phyloP scores from a whole-genome alignment of 495 filamentous ascomycete species.

The Penicillium mononematosum region DNA sequence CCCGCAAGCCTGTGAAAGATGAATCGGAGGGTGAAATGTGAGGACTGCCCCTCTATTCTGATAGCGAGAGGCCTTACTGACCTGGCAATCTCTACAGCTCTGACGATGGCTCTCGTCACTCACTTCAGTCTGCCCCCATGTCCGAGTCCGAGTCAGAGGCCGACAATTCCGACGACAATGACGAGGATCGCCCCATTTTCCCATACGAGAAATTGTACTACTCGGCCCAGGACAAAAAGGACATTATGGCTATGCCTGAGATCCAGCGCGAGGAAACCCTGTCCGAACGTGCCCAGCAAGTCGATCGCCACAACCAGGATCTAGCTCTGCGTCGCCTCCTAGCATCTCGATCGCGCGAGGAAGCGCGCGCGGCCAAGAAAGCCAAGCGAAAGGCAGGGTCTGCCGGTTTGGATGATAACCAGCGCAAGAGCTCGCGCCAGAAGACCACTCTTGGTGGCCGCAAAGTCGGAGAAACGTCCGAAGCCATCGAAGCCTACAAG shows the following conservation, averaged over 20 bases:
- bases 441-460: conserved; percentile 74
- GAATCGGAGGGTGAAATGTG: conserved; percentile 86
- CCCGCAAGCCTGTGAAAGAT: conserved; percentile 47
- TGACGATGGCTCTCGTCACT: conserved; percentile 65
- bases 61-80: conserved; percentile 13
- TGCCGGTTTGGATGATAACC: conserved; percentile 68
- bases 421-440: conserved; percentile 78
- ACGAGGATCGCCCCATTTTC: conserved; percentile 64
- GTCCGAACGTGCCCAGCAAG: conserved; percentile 79
- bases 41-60: conserved; percentile 40
- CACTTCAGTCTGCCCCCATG: conserved; percentile 82
- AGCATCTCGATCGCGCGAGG: conserved; percentile 63
- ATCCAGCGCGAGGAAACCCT: conserved; percentile 86
- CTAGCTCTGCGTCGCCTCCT: conserved; percentile 78
- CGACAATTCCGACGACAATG: conserved; percentile 48
- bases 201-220: conserved; percentile 87
- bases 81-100: conserved; percentile 45
- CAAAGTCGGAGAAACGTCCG: conserved; percentile 74
- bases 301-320: conserved; percentile 78
- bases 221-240: conserved; percentile 71
- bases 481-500: conserved; percentile 78
- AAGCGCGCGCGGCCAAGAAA: conserved; percentile 54
- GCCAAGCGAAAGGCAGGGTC: conserved; percentile 80
- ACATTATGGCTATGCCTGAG: conserved; percentile 85
- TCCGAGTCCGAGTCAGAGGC: conserved; percentile 68